Evolutionary conservation across 164 flowering plant genomes (phyloP).

Genomic region (Stephania japonica): DNA sequence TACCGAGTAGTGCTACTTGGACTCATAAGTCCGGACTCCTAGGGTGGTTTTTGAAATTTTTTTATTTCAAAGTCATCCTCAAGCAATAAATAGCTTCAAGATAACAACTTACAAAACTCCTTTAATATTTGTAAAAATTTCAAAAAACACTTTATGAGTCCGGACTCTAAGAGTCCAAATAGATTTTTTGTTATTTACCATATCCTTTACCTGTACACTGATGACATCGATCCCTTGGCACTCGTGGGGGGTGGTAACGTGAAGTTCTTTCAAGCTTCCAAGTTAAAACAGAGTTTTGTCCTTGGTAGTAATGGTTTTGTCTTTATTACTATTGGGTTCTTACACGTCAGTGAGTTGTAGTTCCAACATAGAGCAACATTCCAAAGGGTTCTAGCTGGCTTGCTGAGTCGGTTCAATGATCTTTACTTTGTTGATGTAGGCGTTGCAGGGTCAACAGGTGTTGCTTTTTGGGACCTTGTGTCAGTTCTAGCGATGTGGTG

Average conservation of each 20-base stretch:
- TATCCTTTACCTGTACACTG: background rate
- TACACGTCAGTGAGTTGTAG: conserved; percentile 6
- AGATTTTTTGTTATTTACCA: too few relatives aligned
- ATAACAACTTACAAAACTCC: too few relatives aligned
- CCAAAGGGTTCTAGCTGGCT: conserved; percentile 17
- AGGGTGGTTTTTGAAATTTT: too few relatives aligned
- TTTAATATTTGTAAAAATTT: too few relatives aligned
- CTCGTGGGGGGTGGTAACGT: background rate
- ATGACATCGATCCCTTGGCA: background rate
- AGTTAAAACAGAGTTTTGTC: background rate
- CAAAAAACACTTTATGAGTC: too few relatives aligned
- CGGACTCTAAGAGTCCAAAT: too few relatives aligned
- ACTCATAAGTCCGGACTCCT: too few relatives aligned
- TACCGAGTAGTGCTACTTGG: too few relatives aligned
- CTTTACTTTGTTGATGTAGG: background rate
- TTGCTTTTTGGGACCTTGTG: conserved; percentile 12
- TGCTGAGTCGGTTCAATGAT: conserved; percentile 4
- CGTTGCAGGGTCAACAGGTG: conserved; percentile 15
- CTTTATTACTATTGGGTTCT: background rate
- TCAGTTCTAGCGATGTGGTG: conserved; percentile 2
- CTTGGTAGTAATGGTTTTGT: background rate
- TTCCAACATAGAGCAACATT: conserved; percentile 5
- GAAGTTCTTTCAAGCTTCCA: background rate
- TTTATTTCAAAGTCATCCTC: too few relatives aligned
- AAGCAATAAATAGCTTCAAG: too few relatives aligned